Evolutionary conservation across 805 yeast species (phyloP).

Genomic region (Teunomyces stri): DNA sequence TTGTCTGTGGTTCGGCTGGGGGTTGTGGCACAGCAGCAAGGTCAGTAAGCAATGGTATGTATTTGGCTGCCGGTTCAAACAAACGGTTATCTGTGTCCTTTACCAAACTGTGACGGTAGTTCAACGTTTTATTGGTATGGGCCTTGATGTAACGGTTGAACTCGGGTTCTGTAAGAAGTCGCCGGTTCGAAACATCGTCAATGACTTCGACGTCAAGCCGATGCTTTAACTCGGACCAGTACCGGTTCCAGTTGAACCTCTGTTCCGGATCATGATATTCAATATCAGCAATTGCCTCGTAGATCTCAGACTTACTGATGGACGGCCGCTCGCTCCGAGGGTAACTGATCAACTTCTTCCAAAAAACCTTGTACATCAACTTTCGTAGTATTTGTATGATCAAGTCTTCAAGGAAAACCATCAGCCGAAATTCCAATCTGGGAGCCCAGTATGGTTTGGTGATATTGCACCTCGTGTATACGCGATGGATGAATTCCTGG

Average conservation of each 20-base stretch:
- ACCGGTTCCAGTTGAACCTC: constrained; percentile 7
- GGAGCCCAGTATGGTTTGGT: background rate
- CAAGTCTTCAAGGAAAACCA: constrained; percentile 11
- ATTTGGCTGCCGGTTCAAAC: background rate
- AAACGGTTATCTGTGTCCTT: background rate
- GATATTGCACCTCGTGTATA: background rate
- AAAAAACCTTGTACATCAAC: constrained; percentile 4
- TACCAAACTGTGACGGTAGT: background rate
- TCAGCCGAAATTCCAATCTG: constrained; percentile 3
- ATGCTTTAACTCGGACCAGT: constrained; percentile 7
- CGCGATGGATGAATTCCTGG: background rate
- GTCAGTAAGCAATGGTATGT: background rate
- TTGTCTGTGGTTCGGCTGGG: background rate
- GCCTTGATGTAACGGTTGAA: constrained; percentile 5
- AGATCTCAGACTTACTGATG: constrained; percentile 1
- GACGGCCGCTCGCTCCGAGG: background rate
- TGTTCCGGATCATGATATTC: constrained; percentile 2
- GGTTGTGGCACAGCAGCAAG: background rate
- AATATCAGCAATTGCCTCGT: constrained; percentile 1
- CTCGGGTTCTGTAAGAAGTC: constrained; percentile 8
- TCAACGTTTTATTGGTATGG: background rate
- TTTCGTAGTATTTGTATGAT: constrained; percentile 4
- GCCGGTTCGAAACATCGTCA: constrained; percentile 8
- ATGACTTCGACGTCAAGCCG: constrained; percentile 5
- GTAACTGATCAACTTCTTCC: background rate